Conservation (phyloP, 2,329 filamentous ascomycete genomes). For the Laburnicola sp. region DNA sequence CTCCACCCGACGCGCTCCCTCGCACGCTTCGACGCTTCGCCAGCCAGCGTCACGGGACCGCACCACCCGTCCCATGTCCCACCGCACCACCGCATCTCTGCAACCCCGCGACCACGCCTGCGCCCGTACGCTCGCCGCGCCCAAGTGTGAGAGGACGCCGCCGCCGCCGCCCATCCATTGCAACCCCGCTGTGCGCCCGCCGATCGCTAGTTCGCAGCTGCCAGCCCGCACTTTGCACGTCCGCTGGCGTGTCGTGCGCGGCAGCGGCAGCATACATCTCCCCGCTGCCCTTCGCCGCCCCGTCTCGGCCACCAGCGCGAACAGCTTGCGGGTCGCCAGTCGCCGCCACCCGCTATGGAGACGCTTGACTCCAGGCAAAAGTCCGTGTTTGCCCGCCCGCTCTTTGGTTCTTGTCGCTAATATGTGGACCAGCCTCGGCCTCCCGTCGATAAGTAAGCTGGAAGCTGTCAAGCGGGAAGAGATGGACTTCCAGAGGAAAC, state of each 20-base stretch:
- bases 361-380: conserved; percentile 50
- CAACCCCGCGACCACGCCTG: conserved; percentile 17
- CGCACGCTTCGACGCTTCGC: neutral
- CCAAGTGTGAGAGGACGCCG: conserved; percentile 21
- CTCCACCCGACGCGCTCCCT: neutral
- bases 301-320: conserved; percentile 2
- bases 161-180: conserved; percentile 9
- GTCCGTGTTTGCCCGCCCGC: conserved; percentile 42
- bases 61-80: no score
- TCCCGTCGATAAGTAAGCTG: conserved; percentile 54
- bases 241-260: conserved; percentile 7
- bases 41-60: no score
- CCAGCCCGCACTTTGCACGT: no score
- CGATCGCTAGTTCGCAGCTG: neutral
- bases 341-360: conserved; percentile 44
- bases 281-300: conserved; percentile 10
- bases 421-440: conserved; percentile 44
- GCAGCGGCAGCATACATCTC: conserved; percentile 34
- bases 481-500: conserved; percentile 49
- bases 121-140: conserved; percentile 12
- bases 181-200: conserved; percentile 27
- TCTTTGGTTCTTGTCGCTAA: conserved; percentile 25
- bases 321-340: conserved; percentile 10
- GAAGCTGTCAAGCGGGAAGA: conserved; percentile 55
- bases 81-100: no score